phyloP scores from a whole-genome alignment of 2,329 filamentous ascomycete genomes.

The Penicillium sumatraense region DNA sequence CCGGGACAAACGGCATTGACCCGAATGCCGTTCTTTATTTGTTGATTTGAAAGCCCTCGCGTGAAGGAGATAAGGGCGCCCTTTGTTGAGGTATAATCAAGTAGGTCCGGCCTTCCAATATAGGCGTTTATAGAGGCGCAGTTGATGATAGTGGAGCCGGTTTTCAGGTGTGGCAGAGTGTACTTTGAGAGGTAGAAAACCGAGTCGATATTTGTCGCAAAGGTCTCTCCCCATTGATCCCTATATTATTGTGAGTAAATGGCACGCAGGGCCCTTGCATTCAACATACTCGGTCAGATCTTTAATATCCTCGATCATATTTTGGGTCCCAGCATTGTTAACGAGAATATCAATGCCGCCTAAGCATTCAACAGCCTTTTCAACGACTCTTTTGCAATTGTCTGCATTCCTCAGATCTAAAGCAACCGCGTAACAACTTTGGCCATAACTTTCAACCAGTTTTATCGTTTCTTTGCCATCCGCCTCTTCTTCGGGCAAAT shows the following conservation, averaged over 20 bases:
- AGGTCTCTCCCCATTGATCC: constrained; percentile 78
- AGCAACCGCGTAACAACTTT: constrained; percentile 65
- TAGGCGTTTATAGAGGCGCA: constrained; percentile 84
- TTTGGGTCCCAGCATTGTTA: constrained; percentile 75
- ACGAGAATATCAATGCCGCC: constrained; percentile 70
- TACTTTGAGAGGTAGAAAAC: constrained; percentile 83
- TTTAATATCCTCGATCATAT: constrained; percentile 73
- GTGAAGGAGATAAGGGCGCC: constrained; percentile 81
- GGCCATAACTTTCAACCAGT: constrained; percentile 68
- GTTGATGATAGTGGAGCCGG: constrained; percentile 80
- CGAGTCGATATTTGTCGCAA: constrained; percentile 81
- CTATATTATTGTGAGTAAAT: constrained; percentile 37
- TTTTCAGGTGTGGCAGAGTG: constrained; percentile 71
- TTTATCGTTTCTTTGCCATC: constrained; percentile 78
- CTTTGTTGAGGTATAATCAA: constrained; percentile 79
- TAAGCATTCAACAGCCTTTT: constrained; percentile 67
- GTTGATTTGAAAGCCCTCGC: constrained; percentile 75
- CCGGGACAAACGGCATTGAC: constrained; percentile 81
- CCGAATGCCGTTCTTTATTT: constrained; percentile 70
- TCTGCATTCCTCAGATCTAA: constrained; percentile 68
- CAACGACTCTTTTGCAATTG: constrained; percentile 71
- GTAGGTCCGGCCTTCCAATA: constrained; percentile 75
- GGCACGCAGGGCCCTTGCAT: too few species aligned
- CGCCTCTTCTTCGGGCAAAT: constrained; percentile 74
- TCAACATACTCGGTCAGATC: constrained; percentile 66